phyloP scores from a whole-genome alignment of 2,329 filamentous ascomycete genomes.

The Trichoderma harzianum region DNA sequence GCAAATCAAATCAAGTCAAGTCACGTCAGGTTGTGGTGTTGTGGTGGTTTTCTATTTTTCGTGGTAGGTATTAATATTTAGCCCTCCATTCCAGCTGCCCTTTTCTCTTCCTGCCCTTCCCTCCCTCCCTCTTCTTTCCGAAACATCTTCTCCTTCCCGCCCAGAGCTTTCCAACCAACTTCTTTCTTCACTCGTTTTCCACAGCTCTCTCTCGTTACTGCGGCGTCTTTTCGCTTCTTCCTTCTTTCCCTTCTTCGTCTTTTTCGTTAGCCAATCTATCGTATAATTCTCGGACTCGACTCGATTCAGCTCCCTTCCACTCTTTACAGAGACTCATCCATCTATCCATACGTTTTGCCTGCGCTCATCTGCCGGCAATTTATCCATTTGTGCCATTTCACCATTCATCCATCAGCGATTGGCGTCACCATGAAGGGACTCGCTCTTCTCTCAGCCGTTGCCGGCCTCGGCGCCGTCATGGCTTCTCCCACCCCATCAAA shows the following conservation, averaged over 20 bases:
- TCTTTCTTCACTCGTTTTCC: constrained; percentile 28
- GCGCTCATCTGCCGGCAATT: background rate
- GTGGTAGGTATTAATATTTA: background rate
- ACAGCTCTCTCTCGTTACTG: constrained; percentile 35
- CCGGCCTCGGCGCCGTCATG: constrained; percentile 41
- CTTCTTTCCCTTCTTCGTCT: constrained; percentile 11
- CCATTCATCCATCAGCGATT: constrained; percentile 19
- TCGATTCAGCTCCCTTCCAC: background rate
- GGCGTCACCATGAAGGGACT: constrained; percentile 47
- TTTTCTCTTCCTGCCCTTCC: background rate
- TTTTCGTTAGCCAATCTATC: constrained; percentile 6
- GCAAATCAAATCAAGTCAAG: background rate
- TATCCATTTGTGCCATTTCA: background rate
- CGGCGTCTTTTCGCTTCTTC: constrained; percentile 25
- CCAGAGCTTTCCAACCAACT: constrained; percentile 12
- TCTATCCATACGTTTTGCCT: constrained; percentile 11
- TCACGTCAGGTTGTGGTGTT: background rate
- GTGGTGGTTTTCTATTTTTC: background rate
- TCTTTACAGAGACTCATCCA: constrained; percentile 1
- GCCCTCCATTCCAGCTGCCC: constrained; percentile 15
- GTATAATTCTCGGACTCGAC: constrained; percentile 10
- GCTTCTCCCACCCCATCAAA: constrained; percentile 51
- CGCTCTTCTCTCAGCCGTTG: constrained; percentile 46
- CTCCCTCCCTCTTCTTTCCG: constrained; percentile 12
- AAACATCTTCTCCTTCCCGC: constrained; percentile 19